Base-by-base conservation (phyloP, 257 asterid species). In the Solanum sparsipilum region DNA sequence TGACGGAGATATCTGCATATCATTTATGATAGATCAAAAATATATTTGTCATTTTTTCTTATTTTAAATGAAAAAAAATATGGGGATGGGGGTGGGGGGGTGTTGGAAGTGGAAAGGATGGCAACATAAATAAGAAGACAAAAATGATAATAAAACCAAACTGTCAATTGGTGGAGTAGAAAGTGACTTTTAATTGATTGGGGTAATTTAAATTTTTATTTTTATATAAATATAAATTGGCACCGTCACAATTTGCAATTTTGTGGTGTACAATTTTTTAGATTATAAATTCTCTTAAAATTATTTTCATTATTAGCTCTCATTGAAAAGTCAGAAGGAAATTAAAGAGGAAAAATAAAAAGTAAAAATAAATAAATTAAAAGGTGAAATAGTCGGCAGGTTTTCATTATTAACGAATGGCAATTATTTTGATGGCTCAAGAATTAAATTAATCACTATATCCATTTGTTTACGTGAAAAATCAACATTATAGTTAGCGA, bases 241-340 rank as follows among this genome's bases (percentile, higher is more conserved):
- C 85, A 79, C 68, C 9, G 67, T 81, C 68, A 81, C 39, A 81
- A 44, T 25, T 81, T 81, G 85, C 68, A 46, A 81, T 25, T 81
- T 44, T 81, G 67, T 81, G 85, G 85, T 18, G 39, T 81, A 27
- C 27, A 16, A 79, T 3, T 81, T 13, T 27, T 81, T 27, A 15
- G 39, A 81, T 5, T 81, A 46, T 9, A 46, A 2, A 27, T 27
- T 81, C 18, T 4, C 68, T 9, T 13, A 2, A 27, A 79, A 81
- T 27, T 27, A 79, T 46, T 46, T 16, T 27, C 29, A 56, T 56
- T 56, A 56, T 18, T 56, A 52, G n/a, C 63, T 52, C 63, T 52
- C 63, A 16, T 52, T 52, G 23, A 52, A 16, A 52, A 52, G 63
- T 52, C 63, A 16, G 63, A 52, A 52, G 23, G 23, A 52, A 79